Conservation (phyloP, 148 eudicot species). For the Simmondsia chinensis region DNA sequence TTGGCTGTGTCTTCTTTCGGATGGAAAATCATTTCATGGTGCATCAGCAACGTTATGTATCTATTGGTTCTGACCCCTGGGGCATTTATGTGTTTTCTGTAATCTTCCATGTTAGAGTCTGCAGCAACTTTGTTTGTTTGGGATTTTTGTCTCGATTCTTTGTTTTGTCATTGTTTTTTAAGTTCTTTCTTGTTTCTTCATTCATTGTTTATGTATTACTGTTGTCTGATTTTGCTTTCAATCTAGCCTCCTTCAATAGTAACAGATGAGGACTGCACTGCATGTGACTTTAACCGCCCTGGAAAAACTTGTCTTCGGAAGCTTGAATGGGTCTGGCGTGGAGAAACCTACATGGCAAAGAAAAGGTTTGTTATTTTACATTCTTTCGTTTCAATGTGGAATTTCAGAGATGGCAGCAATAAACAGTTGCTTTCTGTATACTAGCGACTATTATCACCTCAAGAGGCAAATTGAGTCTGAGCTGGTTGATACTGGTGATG, state of each 20-base stretch:
- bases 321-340: slow-evolving; percentile 99
- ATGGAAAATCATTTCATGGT: no score
- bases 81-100: no score
- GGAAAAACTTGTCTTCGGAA: slow-evolving; percentile 93
- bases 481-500: slow-evolving; percentile 46
- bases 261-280: slow-evolving; percentile 93
- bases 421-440: slow-evolving; percentile 5
- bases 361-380: slow-evolving; percentile 51
- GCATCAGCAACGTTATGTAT: no score
- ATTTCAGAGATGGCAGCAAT: not conserved
- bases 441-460: slow-evolving; percentile 85
- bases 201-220: not conserved
- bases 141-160: not conserved
- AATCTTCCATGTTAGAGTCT: no score
- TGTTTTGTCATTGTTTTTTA: not conserved
- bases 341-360: slow-evolving; percentile 91
- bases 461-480: slow-evolving; percentile 99
- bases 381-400: slow-evolving; percentile 10
- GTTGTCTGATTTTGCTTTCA: slow-evolving; percentile 15
- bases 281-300: slow-evolving; percentile 97
- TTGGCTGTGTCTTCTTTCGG: no score
- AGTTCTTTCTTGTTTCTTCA: not conserved
- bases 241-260: slow-evolving; percentile 95
- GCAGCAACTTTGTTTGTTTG: no score
- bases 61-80: no score